These are phyloP conservation scores for Stereum hirsutum DNA, from an alignment of 1,284 basidiomycete species.

Conservation along the genomic window DNA sequence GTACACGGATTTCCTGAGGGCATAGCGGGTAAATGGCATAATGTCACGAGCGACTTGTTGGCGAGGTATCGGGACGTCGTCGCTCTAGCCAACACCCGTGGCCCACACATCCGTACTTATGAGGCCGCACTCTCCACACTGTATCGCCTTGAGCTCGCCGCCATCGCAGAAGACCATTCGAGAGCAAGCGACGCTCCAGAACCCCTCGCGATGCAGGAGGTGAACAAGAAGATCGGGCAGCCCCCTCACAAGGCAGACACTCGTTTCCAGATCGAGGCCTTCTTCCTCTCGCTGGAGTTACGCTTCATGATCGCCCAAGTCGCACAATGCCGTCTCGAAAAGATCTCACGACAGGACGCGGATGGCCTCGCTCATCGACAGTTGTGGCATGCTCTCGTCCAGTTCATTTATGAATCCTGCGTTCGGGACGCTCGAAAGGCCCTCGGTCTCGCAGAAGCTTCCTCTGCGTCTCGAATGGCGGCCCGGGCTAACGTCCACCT, in stretches of 20 bases:
- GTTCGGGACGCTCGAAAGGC: constrained; percentile 31
- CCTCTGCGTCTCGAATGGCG: constrained; percentile 13
- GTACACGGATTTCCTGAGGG: constrained; percentile 23
- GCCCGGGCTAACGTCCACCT: constrained; percentile 10
- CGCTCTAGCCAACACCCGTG: constrained; percentile 30
- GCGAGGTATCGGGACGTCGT: constrained; percentile 26
- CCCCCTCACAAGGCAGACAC: constrained; percentile 43
- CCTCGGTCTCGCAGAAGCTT: constrained; percentile 14
- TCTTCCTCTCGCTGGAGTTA: constrained; percentile 36
- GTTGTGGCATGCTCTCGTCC: constrained; percentile 28
- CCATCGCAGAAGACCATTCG: constrained; percentile 21
- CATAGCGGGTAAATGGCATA: constrained; percentile 28
- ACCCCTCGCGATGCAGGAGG: constrained; percentile 36
- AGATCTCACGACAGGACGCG: constrained; percentile 5
- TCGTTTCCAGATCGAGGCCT: constrained; percentile 45
- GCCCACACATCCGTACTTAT: constrained; percentile 43
- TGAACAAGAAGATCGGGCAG: constrained; percentile 39
- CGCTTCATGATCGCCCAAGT: constrained; percentile 32
- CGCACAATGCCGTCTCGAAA: constrained; percentile 15
- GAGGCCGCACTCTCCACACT: constrained; percentile 40
- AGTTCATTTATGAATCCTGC: constrained; percentile 33
- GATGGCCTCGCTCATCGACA: constrained; percentile 9
- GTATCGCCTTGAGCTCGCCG: constrained; percentile 36
- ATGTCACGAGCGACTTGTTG: constrained; percentile 20
- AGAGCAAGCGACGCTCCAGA: constrained; percentile 27